Base-by-base conservation (phyloP, 2,329 filamentous ascomycete species). In the Daldinia sp. region DNA sequence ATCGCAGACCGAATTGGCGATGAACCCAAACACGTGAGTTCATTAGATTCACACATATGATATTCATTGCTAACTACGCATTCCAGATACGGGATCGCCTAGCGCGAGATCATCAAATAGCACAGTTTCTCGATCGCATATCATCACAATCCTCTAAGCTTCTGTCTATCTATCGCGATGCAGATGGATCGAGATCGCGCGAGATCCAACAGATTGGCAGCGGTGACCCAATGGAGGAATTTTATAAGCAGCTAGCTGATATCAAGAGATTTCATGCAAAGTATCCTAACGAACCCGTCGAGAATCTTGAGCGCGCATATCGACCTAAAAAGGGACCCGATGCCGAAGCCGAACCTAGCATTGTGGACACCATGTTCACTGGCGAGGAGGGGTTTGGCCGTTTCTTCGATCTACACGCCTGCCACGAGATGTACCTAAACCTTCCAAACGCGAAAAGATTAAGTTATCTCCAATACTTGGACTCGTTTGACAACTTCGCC, bases 301-400 rank as follows among this genome's bases (percentile, higher is more conserved):
- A 99, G 80, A 98, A 98, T 75, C 89, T 97, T 13, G 97, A 99
- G 82, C 89, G 91, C 73, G 92, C 94, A 39, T 99, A 99, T 84
- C 93, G 94, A 79, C 87, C 82, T 51, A 86, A 89, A 77, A 88
- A 87, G 65, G 83, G 86, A 46, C 87, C 86, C 12, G 89, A 89
- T 48, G 90, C 91, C 71, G 88, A 89, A 56, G 83, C 86, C 1
- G 80, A 88, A 63, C 85, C 87, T 3, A 89, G 88, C 48, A 89
- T 94, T 59, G 90, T 98, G 54, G 95, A 98, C 77, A 89, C 89
- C 65, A 92, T 98, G 84, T 99, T 99, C 80, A 97, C 94, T 0
- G 96, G 96, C 69, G 97, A 99, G 81, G 96, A 99, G 80, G 92
- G 91, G 0, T 98, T 92, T 76, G 96, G 96, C 48, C 92, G 93